Percentiles rank a stretch among this genome's conserved stretches.
These are phyloP conservation scores for Zelopaecilomyces penicillatus DNA, from an alignment of 2,329 filamentous ascomycete genomes.

Conservation along the genomic window DNA sequence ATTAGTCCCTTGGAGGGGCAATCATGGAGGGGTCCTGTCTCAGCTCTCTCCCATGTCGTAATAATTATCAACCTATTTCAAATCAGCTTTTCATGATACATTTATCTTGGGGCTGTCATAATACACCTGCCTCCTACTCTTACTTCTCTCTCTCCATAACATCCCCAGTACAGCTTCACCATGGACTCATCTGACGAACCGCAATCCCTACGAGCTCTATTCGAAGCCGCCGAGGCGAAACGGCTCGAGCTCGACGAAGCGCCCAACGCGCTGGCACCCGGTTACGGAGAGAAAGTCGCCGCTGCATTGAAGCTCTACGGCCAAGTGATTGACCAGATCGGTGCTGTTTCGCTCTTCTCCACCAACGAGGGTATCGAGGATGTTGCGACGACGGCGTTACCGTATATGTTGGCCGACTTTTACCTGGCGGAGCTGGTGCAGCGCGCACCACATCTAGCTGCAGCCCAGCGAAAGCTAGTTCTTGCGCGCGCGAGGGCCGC, in stretches of 20 bases:
- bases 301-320: slow-evolving; percentile 63
- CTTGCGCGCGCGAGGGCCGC: slow-evolving; percentile 57
- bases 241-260: slow-evolving; percentile 52
- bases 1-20: background rate
- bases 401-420: slow-evolving; percentile 73
- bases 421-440: slow-evolving; percentile 73
- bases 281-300: slow-evolving; percentile 60
- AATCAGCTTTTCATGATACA: too few relatives aligned
- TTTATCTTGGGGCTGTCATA: too few relatives aligned
- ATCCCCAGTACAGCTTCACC: background rate
- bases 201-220: slow-evolving; percentile 42
- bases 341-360: slow-evolving; percentile 74
- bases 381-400: slow-evolving; percentile 72
- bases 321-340: slow-evolving; percentile 60
- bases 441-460: slow-evolving; percentile 47
- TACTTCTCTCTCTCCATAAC: background rate
- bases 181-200: slow-evolving; percentile 29
- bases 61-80: too few relatives aligned
- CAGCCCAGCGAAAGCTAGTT: slow-evolving; percentile 49
- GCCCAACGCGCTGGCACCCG: slow-evolving; percentile 55
- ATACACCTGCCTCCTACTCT: too few relatives aligned
- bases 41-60: too few relatives aligned
- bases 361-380: slow-evolving; percentile 86
- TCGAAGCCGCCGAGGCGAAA: slow-evolving; percentile 41
- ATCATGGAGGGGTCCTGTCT: background rate